Evolutionary conservation across 192 early-diverging fungal genomes (phyloP).

Genomic region (Helicostylum pulchrum): DNA sequence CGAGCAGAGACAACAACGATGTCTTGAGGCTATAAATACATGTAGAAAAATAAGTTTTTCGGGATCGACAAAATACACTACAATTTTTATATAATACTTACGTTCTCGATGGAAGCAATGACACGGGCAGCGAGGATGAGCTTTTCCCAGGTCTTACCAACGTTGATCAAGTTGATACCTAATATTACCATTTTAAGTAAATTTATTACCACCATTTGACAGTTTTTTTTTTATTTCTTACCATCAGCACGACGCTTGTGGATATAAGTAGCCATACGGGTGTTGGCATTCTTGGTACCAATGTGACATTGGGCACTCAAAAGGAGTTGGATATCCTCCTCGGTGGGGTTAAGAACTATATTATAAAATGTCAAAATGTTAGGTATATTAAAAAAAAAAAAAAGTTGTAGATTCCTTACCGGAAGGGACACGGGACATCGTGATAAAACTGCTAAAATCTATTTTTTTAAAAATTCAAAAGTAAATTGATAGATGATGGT

Average conservation of each 20-base stretch:
- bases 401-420: slow-evolving; percentile 8
- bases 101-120: slow-evolving; percentile 97
- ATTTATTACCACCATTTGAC: neutral
- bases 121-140: slow-evolving; percentile 97
- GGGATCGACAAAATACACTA: neutral
- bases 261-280: slow-evolving; percentile 93
- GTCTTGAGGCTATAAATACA: slow-evolving; percentile 68
- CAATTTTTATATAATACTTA: slow-evolving; percentile 7
- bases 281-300: slow-evolving; percentile 97
- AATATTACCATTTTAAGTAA: neutral
- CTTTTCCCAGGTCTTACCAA: slow-evolving; percentile 99
- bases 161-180: slow-evolving; percentile 98
- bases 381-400: neutral
- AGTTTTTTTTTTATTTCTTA: slow-evolving; percentile 30
- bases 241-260: slow-evolving; percentile 97
- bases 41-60: neutral
- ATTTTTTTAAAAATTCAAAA: neutral
- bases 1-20: slow-evolving; percentile 97
- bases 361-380: neutral
- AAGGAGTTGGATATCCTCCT: slow-evolving; percentile 92
- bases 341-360: slow-evolving; percentile 70
- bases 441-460: slow-evolving; percentile 17
- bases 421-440: slow-evolving; percentile 33
- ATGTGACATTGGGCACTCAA: slow-evolving; percentile 97
- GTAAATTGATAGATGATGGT: neutral